phyloP scores from a whole-genome alignment of 2,329 filamentous ascomycete species.

The Xylaria sp. region DNA sequence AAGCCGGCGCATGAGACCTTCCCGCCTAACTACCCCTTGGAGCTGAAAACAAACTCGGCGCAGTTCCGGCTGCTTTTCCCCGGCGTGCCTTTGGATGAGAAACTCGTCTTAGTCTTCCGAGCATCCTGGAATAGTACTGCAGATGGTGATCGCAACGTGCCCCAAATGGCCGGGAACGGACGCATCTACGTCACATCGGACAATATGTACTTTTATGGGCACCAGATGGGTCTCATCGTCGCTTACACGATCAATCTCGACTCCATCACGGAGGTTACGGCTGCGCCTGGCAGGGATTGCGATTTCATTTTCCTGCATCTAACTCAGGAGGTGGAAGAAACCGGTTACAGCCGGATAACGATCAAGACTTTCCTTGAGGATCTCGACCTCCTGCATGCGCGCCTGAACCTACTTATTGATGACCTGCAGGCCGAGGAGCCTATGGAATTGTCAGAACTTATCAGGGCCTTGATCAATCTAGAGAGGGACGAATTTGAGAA shows the following conservation, averaged over 20 bases:
- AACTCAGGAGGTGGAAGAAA: constrained; percentile 62
- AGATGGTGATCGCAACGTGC: constrained; percentile 45
- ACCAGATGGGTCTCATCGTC: constrained; percentile 87
- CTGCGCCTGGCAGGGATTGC: constrained; percentile 85
- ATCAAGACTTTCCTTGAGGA: constrained; percentile 94
- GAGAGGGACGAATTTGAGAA: constrained; percentile 63
- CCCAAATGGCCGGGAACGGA: constrained; percentile 65
- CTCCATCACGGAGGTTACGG: constrained; percentile 84
- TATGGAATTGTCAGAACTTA: constrained; percentile 67
- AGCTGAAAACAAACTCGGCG: constrained; percentile 83
- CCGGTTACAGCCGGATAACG: constrained; percentile 72
- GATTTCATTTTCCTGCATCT: constrained; percentile 89
- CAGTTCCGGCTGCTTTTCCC: constrained; percentile 94
- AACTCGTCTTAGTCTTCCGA: constrained; percentile 87
- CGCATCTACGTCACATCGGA: constrained; percentile 85
- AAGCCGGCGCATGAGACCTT: constrained; percentile 57
- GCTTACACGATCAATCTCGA: constrained; percentile 77
- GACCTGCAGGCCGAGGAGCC: constrained; percentile 75
- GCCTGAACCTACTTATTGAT: constrained; percentile 83
- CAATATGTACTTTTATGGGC: constrained; percentile 94
- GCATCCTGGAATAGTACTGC: constrained; percentile 75
- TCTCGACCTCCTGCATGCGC: constrained; percentile 76
- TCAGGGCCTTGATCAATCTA: constrained; percentile 74
- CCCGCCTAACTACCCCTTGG: constrained; percentile 76
- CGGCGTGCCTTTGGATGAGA: constrained; percentile 73